Percentiles rank a stretch among this genome's conserved stretches.
Evolutionary conservation across 192 early-diverging fungal genomes (phyloP).

Genomic region (Umbelopsis ramanniana): DNA sequence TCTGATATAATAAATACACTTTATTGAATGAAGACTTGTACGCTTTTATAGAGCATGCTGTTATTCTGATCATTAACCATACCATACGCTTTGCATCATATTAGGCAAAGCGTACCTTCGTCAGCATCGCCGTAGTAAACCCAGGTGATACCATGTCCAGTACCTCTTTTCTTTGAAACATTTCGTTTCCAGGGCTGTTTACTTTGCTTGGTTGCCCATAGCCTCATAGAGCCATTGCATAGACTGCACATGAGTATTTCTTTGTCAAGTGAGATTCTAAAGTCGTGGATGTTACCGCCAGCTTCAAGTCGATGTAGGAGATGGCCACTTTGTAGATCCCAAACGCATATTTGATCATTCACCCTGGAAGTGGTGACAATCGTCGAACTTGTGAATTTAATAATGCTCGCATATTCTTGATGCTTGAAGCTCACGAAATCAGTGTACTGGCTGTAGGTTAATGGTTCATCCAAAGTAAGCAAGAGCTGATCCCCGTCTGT

Average conservation of each 20-base stretch:
- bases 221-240: constrained; percentile 1
- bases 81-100: neutral
- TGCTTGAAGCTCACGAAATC: constrained; percentile 3
- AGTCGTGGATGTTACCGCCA: constrained; percentile 6
- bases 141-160: neutral
- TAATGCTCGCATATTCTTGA: constrained; percentile 1
- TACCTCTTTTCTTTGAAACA: neutral
- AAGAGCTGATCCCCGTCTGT: neutral
- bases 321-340: neutral
- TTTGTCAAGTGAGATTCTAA: neutral
- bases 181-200: neutral
- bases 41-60: too few species aligned
- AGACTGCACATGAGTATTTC: constrained; percentile 6
- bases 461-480: constrained; percentile 14
- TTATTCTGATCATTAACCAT: too few species aligned
- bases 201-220: neutral
- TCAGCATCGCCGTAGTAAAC: neutral
- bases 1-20: too few species aligned
- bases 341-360: constrained; percentile 13
- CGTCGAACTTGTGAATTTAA: neutral
- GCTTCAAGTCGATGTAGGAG: neutral
- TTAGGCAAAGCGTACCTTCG: neutral
- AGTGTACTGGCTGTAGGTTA: neutral
- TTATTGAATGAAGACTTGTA: too few species aligned
- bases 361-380: neutral